Conservation (phyloP, 192 early-diverging fungal species). For the Backusella liffmaniae region DNA sequence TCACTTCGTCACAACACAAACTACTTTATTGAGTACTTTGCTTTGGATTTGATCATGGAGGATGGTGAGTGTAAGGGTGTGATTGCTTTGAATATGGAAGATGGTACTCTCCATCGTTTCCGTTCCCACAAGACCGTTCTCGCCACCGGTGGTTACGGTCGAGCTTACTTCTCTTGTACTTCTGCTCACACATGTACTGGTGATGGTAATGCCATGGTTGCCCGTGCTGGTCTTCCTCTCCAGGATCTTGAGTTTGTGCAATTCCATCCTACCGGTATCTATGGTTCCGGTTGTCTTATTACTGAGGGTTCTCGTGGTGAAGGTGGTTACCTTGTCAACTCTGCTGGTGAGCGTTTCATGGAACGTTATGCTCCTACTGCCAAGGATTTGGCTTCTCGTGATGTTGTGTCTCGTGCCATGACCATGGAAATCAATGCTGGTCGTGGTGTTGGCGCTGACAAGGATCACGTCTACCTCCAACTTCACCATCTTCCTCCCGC, state of each 20-base stretch:
- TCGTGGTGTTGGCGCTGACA: conserved; percentile 93
- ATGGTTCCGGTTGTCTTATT: conserved; percentile 96
- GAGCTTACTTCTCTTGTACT: conserved; percentile 98
- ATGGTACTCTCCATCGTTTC: conserved; percentile 97
- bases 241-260: conserved; percentile 99
- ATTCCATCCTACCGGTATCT: conserved; percentile 99
- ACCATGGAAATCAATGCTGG: conserved; percentile 98
- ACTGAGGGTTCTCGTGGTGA: conserved; percentile 95
- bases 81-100: conserved; percentile 96
- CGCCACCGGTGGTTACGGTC: conserved; percentile 99
- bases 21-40: conserved; percentile 99
- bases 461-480: conserved; percentile 96
- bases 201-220: conserved; percentile 99
- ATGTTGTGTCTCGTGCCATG: conserved; percentile 98
- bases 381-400: conserved; percentile 97
- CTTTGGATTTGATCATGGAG: conserved; percentile 98
- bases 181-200: conserved; percentile 99
- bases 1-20: conserved; percentile 94
- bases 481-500: conserved; percentile 92
- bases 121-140: conserved; percentile 96
- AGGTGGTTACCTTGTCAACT: conserved; percentile 96
- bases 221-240: conserved; percentile 92
- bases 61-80: conserved; percentile 96
- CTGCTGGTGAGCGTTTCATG: conserved; percentile 98
- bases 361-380: conserved; percentile 98